phyloP scores from a whole-genome alignment of 1,284 basidiomycete genomes.

The Fistulina hepatica region DNA sequence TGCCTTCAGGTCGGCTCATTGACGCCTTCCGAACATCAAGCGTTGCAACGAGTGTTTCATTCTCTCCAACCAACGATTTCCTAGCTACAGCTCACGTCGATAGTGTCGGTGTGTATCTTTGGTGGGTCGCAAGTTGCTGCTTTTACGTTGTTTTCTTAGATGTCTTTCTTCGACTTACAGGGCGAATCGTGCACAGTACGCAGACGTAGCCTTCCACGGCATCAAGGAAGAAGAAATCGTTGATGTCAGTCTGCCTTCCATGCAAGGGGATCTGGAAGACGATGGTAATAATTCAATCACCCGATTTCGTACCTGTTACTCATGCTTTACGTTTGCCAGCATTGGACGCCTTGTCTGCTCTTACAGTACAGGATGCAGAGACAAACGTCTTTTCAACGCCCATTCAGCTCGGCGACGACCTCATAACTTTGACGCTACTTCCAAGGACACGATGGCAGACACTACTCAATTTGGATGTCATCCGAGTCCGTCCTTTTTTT shows the following conservation, averaged over 20 bases:
- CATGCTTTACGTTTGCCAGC: slow-evolving; percentile 29
- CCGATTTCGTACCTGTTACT: slow-evolving; percentile 1
- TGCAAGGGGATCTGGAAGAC: slow-evolving; percentile 71
- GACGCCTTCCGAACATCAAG: slow-evolving; percentile 89
- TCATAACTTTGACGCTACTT: slow-evolving; percentile 86
- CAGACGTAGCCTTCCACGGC: slow-evolving; percentile 74
- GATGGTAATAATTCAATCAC: slow-evolving; percentile 35
- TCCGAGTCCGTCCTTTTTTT: slow-evolving; percentile 46
- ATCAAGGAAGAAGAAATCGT: slow-evolving; percentile 67
- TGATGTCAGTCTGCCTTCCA: slow-evolving; percentile 67
- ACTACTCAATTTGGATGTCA: slow-evolving; percentile 89
- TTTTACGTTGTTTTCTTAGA: slow-evolving; percentile 1
- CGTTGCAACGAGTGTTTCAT: slow-evolving; percentile 82
- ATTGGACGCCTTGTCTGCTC: slow-evolving; percentile 50
- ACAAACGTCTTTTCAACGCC: slow-evolving; percentile 66
- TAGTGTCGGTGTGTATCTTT: slow-evolving; percentile 88
- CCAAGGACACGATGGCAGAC: slow-evolving; percentile 96
- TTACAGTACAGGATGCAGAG: slow-evolving; percentile 47
- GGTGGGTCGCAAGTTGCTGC: slow-evolving; percentile 37
- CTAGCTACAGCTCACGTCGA: slow-evolving; percentile 92
- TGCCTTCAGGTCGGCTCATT: slow-evolving; percentile 86
- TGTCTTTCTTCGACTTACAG: slow-evolving; percentile 25
- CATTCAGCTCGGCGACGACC: slow-evolving; percentile 74
- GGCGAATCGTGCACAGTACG: slow-evolving; percentile 94
- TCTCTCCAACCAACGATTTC: slow-evolving; percentile 95